Percentiles rank a stretch among this genome's conserved stretches.
Evolutionary conservation across 2,329 filamentous ascomycete species (phyloP).

Genomic region (Cladophialophora yegresii): DNA sequence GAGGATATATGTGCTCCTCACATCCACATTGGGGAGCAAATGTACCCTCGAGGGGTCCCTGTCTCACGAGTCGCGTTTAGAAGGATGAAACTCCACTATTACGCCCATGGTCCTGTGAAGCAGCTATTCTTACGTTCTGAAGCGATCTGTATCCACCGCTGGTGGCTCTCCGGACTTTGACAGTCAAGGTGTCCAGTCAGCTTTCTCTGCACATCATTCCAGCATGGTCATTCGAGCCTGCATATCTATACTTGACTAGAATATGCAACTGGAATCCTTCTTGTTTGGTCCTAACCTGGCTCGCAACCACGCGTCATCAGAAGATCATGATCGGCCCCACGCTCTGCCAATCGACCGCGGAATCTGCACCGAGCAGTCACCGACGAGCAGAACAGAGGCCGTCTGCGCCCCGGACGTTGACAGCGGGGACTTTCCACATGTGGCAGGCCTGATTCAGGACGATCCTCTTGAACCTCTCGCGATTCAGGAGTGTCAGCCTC

Average conservation of each 20-base stretch:
- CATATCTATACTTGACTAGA: slow-evolving; percentile 8
- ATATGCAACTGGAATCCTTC: slow-evolving; percentile 10
- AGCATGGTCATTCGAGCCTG: slow-evolving; percentile 6
- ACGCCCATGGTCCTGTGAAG: slow-evolving; percentile 1
- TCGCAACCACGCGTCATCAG: slow-evolving; percentile 5
- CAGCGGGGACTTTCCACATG: not conserved
- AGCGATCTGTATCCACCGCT: slow-evolving; percentile 11
- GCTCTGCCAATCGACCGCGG: not conserved
- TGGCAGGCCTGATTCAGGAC: slow-evolving; percentile 1
- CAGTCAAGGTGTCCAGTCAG: slow-evolving; percentile 1
- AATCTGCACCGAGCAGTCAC: not conserved
- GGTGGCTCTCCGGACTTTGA: slow-evolving; percentile 1
- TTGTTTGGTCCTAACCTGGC: not conserved
- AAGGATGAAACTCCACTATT: slow-evolving; percentile 3
- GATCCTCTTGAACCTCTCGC: not conserved
- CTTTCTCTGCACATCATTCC: not conserved
- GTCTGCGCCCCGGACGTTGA: not conserved
- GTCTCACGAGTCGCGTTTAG: not conserved
- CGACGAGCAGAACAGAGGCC: not conserved
- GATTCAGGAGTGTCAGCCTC: not conserved
- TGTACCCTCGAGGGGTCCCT: not conserved
- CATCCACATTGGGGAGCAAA: not conserved
- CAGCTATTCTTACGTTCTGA: not conserved
- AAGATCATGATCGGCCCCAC: not conserved
- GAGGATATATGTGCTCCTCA: not conserved